These are phyloP conservation scores for Haematococcus sp. DNA, from an alignment of 139 green algal species.

Conservation along the genomic window DNA sequence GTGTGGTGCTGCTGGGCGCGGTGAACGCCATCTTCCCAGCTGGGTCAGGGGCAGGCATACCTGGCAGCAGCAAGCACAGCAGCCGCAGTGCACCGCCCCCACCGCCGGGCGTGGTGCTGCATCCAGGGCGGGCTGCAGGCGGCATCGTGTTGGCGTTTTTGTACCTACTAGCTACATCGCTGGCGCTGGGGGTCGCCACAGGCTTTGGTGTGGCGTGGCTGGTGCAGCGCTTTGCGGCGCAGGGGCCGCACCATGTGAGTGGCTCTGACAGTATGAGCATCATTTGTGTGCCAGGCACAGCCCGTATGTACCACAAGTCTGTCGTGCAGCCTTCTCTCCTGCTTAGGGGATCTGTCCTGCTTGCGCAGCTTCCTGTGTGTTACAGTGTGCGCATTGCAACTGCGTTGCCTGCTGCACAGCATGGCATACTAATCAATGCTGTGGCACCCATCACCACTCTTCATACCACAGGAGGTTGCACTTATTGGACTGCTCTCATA, in stretches of 20 bases:
- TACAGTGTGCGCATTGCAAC: too few species aligned
- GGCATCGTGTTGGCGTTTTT: conserved; percentile 29
- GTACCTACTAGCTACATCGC: conserved; percentile 35
- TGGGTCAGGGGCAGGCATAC: neutral
- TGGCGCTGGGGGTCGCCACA: conserved; percentile 29
- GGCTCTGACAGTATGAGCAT: neutral
- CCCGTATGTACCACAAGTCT: too few species aligned
- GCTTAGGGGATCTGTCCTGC: too few species aligned
- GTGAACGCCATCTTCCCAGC: conserved; percentile 35
- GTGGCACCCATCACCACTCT: too few species aligned
- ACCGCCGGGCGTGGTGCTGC: neutral
- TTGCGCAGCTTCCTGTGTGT: too few species aligned
- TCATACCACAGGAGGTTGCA: conserved; percentile 49
- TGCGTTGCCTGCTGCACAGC: too few species aligned
- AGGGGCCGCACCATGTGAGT: conserved; percentile 45
- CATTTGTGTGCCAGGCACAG: too few species aligned
- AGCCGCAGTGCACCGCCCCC: neutral
- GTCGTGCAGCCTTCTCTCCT: neutral
- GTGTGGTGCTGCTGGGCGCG: conserved; percentile 76
- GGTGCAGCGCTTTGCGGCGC: conserved; percentile 8
- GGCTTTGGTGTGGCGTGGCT: conserved; percentile 34
- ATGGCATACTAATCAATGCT: too few species aligned
- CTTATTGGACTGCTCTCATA: conserved; percentile 73
- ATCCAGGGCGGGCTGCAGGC: neutral
- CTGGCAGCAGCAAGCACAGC: too few species aligned